These are phyloP conservation scores for Neoboletus subvelutipes DNA, from an alignment of 768 basidiomycete genomes.

Conservation along the genomic window DNA sequence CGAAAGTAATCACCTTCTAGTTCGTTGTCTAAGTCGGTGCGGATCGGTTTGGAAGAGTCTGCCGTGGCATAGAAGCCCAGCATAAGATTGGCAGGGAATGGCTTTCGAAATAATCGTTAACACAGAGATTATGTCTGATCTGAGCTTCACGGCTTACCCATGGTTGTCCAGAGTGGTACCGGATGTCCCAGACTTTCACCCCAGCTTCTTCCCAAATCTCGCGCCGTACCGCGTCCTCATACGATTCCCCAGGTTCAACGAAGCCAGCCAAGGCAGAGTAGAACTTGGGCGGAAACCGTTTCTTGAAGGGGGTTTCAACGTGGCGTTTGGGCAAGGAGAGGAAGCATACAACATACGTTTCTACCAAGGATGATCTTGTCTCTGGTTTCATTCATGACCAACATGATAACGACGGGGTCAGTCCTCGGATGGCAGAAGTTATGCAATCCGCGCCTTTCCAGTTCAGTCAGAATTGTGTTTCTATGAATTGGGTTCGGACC, in stretches of 20 bases:
- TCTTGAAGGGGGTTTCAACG: conserved; percentile 36
- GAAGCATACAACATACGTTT: conserved; percentile 51
- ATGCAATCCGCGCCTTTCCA: conserved; percentile 72
- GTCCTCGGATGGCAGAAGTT: conserved; percentile 85
- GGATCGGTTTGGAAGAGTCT: conserved; percentile 69
- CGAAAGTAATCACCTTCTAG: conserved; percentile 59
- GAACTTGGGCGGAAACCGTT: conserved; percentile 64
- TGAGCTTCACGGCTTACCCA: conserved; percentile 55
- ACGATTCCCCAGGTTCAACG: conserved; percentile 89
- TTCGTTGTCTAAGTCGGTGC: conserved; percentile 91
- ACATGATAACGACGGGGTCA: conserved; percentile 90
- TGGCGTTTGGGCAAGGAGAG: neutral
- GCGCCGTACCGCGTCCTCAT: conserved; percentile 89
- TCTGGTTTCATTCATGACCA: conserved; percentile 73
- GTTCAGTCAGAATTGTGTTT: conserved; percentile 14
- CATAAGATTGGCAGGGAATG: conserved; percentile 90
- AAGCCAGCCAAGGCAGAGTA: conserved; percentile 95
- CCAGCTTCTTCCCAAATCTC: conserved; percentile 98
- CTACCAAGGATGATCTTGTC: conserved; percentile 87
- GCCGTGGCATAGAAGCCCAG: conserved; percentile 84
- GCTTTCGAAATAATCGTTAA: conserved; percentile 44
- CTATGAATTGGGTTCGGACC: conserved; percentile 23
- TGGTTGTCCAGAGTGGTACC: conserved; percentile 84
- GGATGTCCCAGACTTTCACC: conserved; percentile 77
- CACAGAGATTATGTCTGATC: neutral